A percentile compares a stretch with the other conserved stretches of the same genome.
These are phyloP conservation scores for Mucor lusitanicus DNA, from an alignment of 371 early-diverging fungal genomes.

Conservation along the genomic window DNA sequence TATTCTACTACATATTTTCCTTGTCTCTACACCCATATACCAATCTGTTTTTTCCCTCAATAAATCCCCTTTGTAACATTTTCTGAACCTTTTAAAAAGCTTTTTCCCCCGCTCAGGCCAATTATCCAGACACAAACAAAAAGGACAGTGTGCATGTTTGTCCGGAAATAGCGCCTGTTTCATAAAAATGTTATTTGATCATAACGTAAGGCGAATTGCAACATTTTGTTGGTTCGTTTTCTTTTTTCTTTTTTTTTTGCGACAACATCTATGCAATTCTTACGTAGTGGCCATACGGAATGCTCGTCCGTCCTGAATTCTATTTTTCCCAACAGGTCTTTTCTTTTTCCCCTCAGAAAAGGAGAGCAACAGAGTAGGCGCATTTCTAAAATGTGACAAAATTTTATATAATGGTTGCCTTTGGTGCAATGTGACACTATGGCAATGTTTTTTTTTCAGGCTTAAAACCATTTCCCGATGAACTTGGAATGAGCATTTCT, in stretches of 20 bases:
- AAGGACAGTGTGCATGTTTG: background rate
- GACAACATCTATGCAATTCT: background rate
- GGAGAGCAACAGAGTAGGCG: background rate
- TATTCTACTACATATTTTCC: background rate
- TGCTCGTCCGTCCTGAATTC: background rate
- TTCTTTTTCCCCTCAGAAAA: background rate
- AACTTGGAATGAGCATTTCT: background rate
- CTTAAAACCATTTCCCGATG: background rate
- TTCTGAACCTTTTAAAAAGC: background rate
- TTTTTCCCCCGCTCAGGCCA: background rate
- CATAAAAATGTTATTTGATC: background rate
- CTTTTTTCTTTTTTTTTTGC: too few species aligned
- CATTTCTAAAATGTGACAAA: background rate
- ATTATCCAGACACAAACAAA: background rate
- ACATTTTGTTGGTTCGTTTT: background rate
- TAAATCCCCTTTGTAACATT: background rate
- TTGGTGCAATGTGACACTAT: background rate
- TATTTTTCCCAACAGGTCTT: background rate
- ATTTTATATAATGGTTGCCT: background rate
- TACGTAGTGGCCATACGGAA: background rate
- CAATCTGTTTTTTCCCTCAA: background rate
- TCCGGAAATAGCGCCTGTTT: background rate
- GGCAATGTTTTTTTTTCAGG: background rate
- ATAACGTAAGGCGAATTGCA: background rate
- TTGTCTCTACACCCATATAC: background rate